Evolutionary conservation across 2,329 filamentous ascomycete genomes (phyloP).

Genomic region (Aspergillus tamarii): DNA sequence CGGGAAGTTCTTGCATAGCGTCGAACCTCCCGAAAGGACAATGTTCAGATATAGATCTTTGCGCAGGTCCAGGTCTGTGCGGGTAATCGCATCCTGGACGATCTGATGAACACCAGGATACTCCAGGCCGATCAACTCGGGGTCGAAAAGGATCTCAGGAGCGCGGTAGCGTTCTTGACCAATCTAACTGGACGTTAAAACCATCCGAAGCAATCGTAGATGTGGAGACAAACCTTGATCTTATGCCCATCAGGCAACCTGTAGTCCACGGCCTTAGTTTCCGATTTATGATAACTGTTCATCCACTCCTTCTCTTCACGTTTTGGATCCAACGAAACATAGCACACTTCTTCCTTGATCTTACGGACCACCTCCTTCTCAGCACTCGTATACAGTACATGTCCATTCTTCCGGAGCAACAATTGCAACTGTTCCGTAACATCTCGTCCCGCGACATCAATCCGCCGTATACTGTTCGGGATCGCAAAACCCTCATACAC

Average conservation of each 20-base stretch:
- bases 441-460: constrained; percentile 94
- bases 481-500: constrained; percentile 98
- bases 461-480: constrained; percentile 89
- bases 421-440: constrained; percentile 95
- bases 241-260: constrained; percentile 89
- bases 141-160: constrained; percentile 96
- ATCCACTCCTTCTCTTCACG: constrained; percentile 97
- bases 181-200: constrained; percentile 58
- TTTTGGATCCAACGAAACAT: constrained; percentile 86
- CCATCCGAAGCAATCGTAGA: constrained; percentile 11
- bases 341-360: constrained; percentile 94
- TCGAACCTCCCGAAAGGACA: constrained; percentile 93
- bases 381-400: constrained; percentile 94
- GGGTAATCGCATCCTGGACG: constrained; percentile 91
- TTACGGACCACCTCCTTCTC: constrained; percentile 98
- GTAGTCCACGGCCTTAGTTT: constrained; percentile 82
- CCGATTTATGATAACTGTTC: constrained; percentile 69
- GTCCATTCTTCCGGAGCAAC: constrained; percentile 85
- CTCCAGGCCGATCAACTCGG: constrained; percentile 93
- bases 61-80: constrained; percentile 92
- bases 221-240: constrained; percentile 68
- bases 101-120: constrained; percentile 98
- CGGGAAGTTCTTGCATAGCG: constrained; percentile 94
- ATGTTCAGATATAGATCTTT: constrained; percentile 96
- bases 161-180: constrained; percentile 93